A percentile compares a stretch with the other conserved stretches of the same genome.
Evolutionary conservation across 805 yeast species (phyloP).

Genomic region (Pichia sporocuriosa): DNA sequence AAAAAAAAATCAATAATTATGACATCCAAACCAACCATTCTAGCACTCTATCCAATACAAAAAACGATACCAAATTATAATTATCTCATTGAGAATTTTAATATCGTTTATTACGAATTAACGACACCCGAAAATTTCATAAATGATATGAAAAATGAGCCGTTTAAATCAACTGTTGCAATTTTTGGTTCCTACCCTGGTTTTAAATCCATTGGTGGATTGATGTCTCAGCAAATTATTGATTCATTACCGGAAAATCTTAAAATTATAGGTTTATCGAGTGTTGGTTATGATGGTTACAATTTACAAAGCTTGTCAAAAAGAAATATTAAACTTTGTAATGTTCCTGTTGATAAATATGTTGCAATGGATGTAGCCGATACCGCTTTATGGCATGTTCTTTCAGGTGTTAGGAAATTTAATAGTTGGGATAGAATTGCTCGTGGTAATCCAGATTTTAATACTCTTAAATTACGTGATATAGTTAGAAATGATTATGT

Average conservation of each 20-base stretch:
- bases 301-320: constrained; percentile 33
- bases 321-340: constrained; percentile 46
- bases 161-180: constrained; percentile 35
- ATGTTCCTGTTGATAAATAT: constrained; percentile 48
- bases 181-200: constrained; percentile 50
- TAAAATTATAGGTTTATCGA: constrained; percentile 45
- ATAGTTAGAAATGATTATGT: constrained; percentile 15
- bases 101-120: constrained; percentile 34
- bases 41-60: constrained; percentile 47
- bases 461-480: constrained; percentile 40
- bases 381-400: constrained; percentile 50
- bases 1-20: too few relatives aligned
- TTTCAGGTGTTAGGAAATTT: constrained; percentile 56
- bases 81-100: constrained; percentile 35
- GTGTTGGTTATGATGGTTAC: constrained; percentile 45
- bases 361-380: constrained; percentile 65
- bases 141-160: constrained; percentile 31
- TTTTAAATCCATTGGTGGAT: constrained; percentile 38
- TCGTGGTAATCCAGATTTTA: neutral
- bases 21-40: constrained; percentile 24
- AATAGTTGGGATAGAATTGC: constrained; percentile 34
- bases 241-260: constrained; percentile 36
- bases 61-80: constrained; percentile 40
- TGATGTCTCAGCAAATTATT: constrained; percentile 34
- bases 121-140: constrained; percentile 36